Evolutionary conservation across 805 yeast species (phyloP).

Genomic region (Starmerella bombi): DNA sequence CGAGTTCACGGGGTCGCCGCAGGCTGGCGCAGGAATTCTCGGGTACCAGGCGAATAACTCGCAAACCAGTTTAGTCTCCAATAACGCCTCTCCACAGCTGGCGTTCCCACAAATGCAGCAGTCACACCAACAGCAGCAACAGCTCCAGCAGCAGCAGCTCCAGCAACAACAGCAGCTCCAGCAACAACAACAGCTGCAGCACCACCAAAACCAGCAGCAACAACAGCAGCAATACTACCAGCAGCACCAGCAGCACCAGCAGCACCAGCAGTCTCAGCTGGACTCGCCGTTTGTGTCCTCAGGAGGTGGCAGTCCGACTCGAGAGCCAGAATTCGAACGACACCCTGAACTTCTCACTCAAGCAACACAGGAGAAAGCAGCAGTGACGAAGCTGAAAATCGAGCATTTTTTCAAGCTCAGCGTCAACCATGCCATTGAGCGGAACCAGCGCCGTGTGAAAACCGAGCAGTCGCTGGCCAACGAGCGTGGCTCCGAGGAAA

Average conservation of each 20-base stretch:
- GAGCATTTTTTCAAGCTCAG: conserved; percentile 79
- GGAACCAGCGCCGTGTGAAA: conserved; percentile 83
- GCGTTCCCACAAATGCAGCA: conserved; percentile 1
- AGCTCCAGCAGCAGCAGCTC: neutral
- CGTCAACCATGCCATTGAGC: conserved; percentile 83
- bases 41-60: conserved; percentile 15
- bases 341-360: conserved; percentile 71
- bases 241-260: neutral
- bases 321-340: conserved; percentile 39
- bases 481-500: conserved; percentile 72
- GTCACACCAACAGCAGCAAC: conserved; percentile 4
- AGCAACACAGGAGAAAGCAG: conserved; percentile 65
- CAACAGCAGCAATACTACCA: neutral
- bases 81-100: conserved; percentile 5
- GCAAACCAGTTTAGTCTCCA: conserved; percentile 12
- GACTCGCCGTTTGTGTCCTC: neutral
- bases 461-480: conserved; percentile 57
- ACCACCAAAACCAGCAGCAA: neutral
- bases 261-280: neutral
- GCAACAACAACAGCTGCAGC: neutral
- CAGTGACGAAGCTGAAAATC: conserved; percentile 65
- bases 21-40: conserved; percentile 1
- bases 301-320: neutral
- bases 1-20: conserved; percentile 8
- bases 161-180: neutral